Conservation (phyloP, 139 green algal genomes). For the Eudorina sp. region DNA sequence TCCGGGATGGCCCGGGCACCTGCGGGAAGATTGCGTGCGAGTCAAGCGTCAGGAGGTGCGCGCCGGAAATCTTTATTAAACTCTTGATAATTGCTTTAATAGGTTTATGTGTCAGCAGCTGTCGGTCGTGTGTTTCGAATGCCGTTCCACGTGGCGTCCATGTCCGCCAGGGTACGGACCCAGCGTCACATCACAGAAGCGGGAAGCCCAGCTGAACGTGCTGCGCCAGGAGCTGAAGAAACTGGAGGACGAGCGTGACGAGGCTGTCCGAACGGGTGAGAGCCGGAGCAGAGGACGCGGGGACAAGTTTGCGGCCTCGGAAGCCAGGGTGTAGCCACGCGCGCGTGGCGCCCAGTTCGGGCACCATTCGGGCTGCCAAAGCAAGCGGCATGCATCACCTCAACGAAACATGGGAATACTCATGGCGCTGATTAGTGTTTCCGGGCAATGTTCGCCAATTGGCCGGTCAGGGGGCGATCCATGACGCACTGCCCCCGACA, state of each 20-base stretch:
- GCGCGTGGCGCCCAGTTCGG: neutral
- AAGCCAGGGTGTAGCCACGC: neutral
- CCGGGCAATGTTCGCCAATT: neutral
- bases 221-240: conserved; percentile 35
- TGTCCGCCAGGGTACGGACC: neutral
- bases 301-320: neutral
- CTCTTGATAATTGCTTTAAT: too few species aligned
- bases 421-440: neutral
- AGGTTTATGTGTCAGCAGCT: too few species aligned
- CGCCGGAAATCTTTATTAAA: too few species aligned
- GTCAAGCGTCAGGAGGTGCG: too few species aligned
- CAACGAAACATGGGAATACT: neutral
- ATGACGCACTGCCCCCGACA: neutral
- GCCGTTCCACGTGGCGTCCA: too few species aligned
- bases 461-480: neutral
- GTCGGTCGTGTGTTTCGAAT: too few species aligned
- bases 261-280: conserved; percentile 55
- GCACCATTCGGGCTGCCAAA: neutral
- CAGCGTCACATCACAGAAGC: neutral
- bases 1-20: too few species aligned
- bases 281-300: too few species aligned
- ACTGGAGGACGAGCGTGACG: conserved; percentile 62
- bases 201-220: conserved; percentile 13
- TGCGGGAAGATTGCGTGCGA: too few species aligned
- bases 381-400: neutral